Evolutionary conservation across 345 rosid species (phyloP).

Genomic region (Citrus hindsii): DNA sequence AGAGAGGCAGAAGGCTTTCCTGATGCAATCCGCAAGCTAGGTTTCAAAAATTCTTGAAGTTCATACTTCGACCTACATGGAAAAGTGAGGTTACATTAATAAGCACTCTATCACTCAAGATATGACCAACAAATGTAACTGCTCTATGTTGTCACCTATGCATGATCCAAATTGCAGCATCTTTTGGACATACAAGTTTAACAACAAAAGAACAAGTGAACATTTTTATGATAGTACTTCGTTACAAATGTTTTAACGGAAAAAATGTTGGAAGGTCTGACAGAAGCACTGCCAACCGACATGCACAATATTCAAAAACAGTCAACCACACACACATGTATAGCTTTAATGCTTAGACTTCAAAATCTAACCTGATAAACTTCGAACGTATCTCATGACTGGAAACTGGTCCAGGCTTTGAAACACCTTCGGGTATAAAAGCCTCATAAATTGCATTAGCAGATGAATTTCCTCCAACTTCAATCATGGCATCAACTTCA

Average conservation of each 20-base stretch:
- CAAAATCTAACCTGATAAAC: conserved; percentile 63
- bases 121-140: neutral
- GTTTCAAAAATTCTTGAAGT: conserved; percentile 87
- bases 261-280: neutral
- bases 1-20: conserved; percentile 42
- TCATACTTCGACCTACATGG: conserved; percentile 83
- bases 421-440: conserved; percentile 66
- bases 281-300: neutral
- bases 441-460: conserved; percentile 94
- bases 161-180: conserved; percentile 5
- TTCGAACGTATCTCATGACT: conserved; percentile 67
- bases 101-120: conserved; percentile 15
- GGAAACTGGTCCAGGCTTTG: conserved; percentile 83
- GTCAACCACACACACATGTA: neutral
- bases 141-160: neutral
- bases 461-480: conserved; percentile 91
- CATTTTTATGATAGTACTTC: neutral
- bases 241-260: neutral
- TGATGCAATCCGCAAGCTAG: conserved; percentile 78
- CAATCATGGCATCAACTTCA: conserved; percentile 84
- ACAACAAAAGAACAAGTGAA: neutral
- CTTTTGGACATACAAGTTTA: neutral
- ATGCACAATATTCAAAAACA: neutral
- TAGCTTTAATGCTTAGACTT: neutral
- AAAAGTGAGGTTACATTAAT: conserved; percentile 17